A percentile compares a stretch with the other conserved stretches of the same genome.
Evolutionary conservation across 306 rosid species (phyloP).

Genomic region (Mimosa pudica): DNA sequence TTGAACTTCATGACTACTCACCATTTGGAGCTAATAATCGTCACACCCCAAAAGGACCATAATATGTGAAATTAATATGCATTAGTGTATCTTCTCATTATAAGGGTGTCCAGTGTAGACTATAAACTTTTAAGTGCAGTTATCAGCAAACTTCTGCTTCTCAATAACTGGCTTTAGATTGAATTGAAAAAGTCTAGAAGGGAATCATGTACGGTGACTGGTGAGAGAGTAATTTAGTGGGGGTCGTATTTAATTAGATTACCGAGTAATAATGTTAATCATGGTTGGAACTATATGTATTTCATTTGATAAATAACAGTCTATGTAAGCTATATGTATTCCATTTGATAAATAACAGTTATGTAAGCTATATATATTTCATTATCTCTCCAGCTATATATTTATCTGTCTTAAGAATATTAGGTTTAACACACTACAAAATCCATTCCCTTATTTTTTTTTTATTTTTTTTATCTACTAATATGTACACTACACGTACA

Average conservation of each 20-base stretch:
- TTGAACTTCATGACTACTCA: conserved; percentile 77
- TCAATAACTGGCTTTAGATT: not conserved
- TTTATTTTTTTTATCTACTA: not conserved
- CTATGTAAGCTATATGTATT: not conserved
- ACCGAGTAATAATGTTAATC: conserved; percentile 11
- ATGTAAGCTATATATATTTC: not conserved
- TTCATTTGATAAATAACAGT: not conserved
- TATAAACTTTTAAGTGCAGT: not conserved
- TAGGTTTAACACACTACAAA: not conserved
- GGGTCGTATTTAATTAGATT: not conserved
- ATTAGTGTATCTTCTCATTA: not conserved
- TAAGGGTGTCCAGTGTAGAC: not conserved
- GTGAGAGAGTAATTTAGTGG: conserved; percentile 23
- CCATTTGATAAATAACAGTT: not conserved
- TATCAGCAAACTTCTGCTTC: not conserved
- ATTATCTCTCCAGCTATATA: not conserved
- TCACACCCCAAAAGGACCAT: conserved; percentile 82
- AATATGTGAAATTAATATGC: conserved; percentile 17
- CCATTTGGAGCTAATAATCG: conserved; percentile 83
- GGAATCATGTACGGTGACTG: conserved; percentile 21
- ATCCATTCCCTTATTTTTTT: not conserved
- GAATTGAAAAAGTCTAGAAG: not conserved
- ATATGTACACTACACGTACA: too few relatives aligned
- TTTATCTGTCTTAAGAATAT: not conserved
- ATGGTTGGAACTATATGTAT: not conserved